phyloP scores from a whole-genome alignment of 1,284 basidiomycete species.

The Cryptococcus depauperatus region DNA sequence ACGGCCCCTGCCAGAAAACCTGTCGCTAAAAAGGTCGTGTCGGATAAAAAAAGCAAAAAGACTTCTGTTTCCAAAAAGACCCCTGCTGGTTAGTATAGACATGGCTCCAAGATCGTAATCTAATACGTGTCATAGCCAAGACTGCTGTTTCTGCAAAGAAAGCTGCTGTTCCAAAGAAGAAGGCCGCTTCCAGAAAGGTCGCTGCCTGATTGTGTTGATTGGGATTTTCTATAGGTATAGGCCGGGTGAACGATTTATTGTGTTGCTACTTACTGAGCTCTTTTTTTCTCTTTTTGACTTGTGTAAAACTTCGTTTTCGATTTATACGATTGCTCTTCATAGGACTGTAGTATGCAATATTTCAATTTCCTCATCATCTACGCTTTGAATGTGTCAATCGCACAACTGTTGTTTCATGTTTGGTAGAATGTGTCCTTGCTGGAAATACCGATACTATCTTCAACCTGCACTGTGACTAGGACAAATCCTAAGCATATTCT shows the following conservation, averaged over 20 bases:
- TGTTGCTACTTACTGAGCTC: not conserved
- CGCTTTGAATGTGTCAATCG: too few species aligned
- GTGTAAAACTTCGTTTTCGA: conserved; percentile 1
- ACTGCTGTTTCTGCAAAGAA: conserved; percentile 4
- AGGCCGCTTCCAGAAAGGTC: not conserved
- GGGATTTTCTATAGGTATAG: not conserved
- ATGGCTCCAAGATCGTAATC: not conserved
- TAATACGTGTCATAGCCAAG: conserved; percentile 3
- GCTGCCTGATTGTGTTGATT: not conserved
- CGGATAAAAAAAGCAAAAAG: conserved; percentile 18
- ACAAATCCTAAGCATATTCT: too few species aligned
- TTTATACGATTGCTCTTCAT: too few species aligned
- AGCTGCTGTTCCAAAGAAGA: conserved; percentile 8
- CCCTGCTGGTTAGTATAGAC: conserved; percentile 9
- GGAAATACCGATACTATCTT: too few species aligned
- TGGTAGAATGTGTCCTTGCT: too few species aligned
- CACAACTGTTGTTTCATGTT: too few species aligned
- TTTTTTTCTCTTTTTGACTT: not conserved
- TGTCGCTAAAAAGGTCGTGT: not conserved
- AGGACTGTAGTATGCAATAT: too few species aligned
- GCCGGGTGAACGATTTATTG: too few species aligned
- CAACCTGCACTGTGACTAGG: too few species aligned
- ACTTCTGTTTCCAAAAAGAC: conserved; percentile 15
- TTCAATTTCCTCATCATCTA: too few species aligned
- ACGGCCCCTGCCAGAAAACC: conserved; percentile 2